Percentiles rank a stretch among this genome's conserved stretches.
Evolutionary conservation across 306 rosid species (phyloP).

Genomic region (Echinosophora koreensis): DNA sequence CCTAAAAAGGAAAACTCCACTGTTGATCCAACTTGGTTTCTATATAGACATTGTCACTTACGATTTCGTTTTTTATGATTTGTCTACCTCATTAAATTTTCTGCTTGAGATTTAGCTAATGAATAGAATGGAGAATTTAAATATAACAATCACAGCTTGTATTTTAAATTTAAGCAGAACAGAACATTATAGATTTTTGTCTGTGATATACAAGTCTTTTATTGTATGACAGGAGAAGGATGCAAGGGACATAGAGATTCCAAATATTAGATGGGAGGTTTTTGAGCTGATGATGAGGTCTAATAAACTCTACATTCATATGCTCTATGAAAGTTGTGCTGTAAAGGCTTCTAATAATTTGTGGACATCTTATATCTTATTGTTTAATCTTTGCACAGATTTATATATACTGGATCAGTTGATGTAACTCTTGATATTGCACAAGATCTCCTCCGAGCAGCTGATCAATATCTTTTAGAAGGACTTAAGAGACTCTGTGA

Average conservation of each 20-base stretch:
- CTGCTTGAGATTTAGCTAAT: slow-evolving; percentile 8
- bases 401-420: slow-evolving; percentile 89
- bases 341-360: slow-evolving; percentile 36
- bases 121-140: slow-evolving; percentile 8
- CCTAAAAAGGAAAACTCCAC: not conserved
- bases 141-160: not conserved
- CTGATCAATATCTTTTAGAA: slow-evolving; percentile 94
- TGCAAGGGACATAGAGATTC: slow-evolving; percentile 92
- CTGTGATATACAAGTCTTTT: slow-evolving; percentile 30
- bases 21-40: slow-evolving; percentile 22
- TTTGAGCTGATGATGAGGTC: slow-evolving; percentile 93
- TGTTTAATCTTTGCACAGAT: slow-evolving; percentile 58
- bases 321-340: slow-evolving; percentile 23
- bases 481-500: slow-evolving; percentile 90
- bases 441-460: slow-evolving; percentile 92
- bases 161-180: slow-evolving; percentile 15
- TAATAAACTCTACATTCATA: not conserved
- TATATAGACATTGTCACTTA: not conserved
- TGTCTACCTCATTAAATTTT: slow-evolving; percentile 1
- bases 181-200: slow-evolving; percentile 8
- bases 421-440: slow-evolving; percentile 75
- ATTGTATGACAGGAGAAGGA: slow-evolving; percentile 79
- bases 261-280: slow-evolving; percentile 94
- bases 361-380: slow-evolving; percentile 28
- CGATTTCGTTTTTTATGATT: slow-evolving; percentile 5